Percentiles rank a stretch among this genome's conserved stretches.
Evolutionary conservation across 331 rosid species (phyloP).

Genomic region (Malus hybrid): DNA sequence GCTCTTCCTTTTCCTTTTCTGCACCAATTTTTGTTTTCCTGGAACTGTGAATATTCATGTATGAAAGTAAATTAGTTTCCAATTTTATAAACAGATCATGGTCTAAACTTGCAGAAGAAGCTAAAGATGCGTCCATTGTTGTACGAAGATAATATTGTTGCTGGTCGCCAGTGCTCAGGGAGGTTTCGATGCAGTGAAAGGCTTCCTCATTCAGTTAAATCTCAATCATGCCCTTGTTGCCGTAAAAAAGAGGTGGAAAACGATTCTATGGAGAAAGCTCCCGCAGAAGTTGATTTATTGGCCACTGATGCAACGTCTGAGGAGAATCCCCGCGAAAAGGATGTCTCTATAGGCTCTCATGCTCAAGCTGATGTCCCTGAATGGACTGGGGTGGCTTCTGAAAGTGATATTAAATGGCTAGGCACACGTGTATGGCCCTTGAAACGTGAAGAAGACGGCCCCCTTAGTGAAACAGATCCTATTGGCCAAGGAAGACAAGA

Average conservation of each 20-base stretch:
- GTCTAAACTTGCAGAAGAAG: conserved; percentile 64
- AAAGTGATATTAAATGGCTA: conserved; percentile 68
- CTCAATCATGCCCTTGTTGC: conserved; percentile 46
- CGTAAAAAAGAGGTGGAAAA: conserved; percentile 25
- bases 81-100: conserved; percentile 14
- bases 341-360: conserved; percentile 49
- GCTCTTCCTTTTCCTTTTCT: not conserved
- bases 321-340: conserved; percentile 23
- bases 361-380: conserved; percentile 72
- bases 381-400: conserved; percentile 62
- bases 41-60: not conserved
- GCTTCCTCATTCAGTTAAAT: conserved; percentile 23
- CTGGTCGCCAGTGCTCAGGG: conserved; percentile 22
- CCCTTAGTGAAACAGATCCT: conserved; percentile 7
- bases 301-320: not conserved
- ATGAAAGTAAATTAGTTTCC: conserved; percentile 11
- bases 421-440: conserved; percentile 65
- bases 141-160: conserved; percentile 56
- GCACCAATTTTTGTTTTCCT: not conserved
- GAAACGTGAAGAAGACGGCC: conserved; percentile 12
- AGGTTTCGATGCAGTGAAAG: conserved; percentile 56
- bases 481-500: conserved; percentile 47
- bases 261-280: conserved; percentile 22
- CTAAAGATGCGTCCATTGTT: conserved; percentile 73
- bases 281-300: conserved; percentile 13